Conservation (phyloP, 306 rosid species). For the Vicia faba region DNA sequence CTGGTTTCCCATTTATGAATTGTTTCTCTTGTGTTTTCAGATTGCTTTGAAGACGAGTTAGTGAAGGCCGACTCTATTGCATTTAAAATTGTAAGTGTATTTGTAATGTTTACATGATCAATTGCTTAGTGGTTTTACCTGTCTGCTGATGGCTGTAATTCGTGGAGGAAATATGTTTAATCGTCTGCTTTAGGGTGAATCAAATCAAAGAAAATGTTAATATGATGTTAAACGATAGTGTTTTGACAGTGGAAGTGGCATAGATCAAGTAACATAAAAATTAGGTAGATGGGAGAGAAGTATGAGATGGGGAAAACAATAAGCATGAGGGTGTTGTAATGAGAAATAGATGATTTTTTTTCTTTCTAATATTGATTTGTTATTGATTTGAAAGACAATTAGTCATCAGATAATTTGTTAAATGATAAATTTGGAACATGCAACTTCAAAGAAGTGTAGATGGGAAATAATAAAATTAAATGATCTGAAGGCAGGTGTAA, state of each 20-base stretch:
- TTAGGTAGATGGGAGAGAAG: background rate
- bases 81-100: slow-evolving; percentile 52
- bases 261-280: background rate
- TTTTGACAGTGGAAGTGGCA: background rate
- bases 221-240: background rate
- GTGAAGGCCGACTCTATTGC: slow-evolving; percentile 34
- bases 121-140: background rate
- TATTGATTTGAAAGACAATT: too few species aligned
- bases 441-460: slow-evolving; percentile 3
- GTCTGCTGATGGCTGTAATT: background rate
- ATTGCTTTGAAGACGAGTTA: slow-evolving; percentile 40
- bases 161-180: slow-evolving; percentile 13
- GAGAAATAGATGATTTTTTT: background rate
- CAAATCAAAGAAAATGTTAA: background rate
- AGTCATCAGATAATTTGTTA: too few species aligned
- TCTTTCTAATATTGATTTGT: background rate
- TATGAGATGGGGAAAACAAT: background rate
- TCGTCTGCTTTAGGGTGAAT: slow-evolving; percentile 30
- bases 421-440: background rate
- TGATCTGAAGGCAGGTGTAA: background rate
- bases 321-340: background rate
- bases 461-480: slow-evolving; percentile 20
- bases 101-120: slow-evolving; percentile 23
- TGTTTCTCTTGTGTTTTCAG: slow-evolving; percentile 39
- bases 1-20: slow-evolving; percentile 14